These are phyloP conservation scores for Polyplosphaeria fusca DNA, from an alignment of 495 filamentous ascomycete genomes.

Conservation along the genomic window DNA sequence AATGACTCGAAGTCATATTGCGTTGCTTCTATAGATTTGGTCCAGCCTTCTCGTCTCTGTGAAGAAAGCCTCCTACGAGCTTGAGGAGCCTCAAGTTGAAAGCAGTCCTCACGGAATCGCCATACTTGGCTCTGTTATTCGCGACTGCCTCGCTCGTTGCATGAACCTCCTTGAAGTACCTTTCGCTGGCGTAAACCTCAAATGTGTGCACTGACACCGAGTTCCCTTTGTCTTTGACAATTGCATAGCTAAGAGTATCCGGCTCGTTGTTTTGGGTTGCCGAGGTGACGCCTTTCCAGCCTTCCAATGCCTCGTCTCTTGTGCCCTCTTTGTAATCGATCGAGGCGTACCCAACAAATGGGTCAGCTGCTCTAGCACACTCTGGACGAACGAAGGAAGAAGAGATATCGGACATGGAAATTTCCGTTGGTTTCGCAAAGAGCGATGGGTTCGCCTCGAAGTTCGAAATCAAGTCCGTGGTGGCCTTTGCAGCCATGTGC, in stretches of 20 bases:
- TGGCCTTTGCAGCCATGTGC: constrained; percentile 13
- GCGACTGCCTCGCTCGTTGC: constrained; percentile 12
- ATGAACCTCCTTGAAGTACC: constrained; percentile 25
- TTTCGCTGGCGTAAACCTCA: constrained; percentile 21
- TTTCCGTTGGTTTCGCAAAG: not conserved
- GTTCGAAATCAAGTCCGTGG: constrained; percentile 1
- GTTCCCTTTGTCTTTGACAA: constrained; percentile 19
- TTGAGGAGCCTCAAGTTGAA: constrained; percentile 13
- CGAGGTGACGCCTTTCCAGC: constrained; percentile 18
- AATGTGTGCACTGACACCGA: constrained; percentile 3
- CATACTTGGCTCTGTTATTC: constrained; percentile 20
- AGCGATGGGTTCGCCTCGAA: constrained; percentile 8
- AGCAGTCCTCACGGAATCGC: constrained; percentile 3
- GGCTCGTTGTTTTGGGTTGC: constrained; percentile 22
- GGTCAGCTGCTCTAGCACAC: constrained; percentile 2
- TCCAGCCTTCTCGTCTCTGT: constrained; percentile 8
- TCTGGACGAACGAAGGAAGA: constrained; percentile 15
- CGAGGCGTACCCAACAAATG: constrained; percentile 16
- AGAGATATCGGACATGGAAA: constrained; percentile 4
- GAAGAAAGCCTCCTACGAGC: constrained; percentile 21
- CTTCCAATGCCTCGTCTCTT: constrained; percentile 10
- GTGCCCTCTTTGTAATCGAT: constrained; percentile 27
- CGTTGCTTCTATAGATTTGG: constrained; percentile 5
- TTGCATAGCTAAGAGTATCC: constrained; percentile 15
- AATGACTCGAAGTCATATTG: too few species aligned